Percentiles rank a stretch among this genome's conserved stretches.
phyloP scores from a whole-genome alignment of 257 asterid species.

The Primulina tabacum region DNA sequence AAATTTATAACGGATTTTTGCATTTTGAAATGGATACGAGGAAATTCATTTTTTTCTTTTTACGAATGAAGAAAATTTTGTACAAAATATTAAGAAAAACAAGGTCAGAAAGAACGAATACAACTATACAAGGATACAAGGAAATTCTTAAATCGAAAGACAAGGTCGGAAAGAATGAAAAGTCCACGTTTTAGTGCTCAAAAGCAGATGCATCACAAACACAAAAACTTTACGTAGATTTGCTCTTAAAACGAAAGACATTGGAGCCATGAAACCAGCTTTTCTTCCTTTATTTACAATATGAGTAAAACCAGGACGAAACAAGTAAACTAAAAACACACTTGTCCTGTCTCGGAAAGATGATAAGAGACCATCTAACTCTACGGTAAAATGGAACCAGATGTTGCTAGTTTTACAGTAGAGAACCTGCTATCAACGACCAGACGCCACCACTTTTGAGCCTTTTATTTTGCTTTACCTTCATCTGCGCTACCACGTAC shows the following conservation, averaged over 20 bases:
- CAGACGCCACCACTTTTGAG: background rate
- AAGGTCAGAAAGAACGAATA: too few species aligned
- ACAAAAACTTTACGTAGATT: background rate
- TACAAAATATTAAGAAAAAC: too few species aligned
- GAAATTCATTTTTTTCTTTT: too few species aligned
- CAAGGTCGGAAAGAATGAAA: background rate
- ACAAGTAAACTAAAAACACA: background rate
- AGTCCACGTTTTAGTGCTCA: background rate
- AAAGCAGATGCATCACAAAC: background rate
- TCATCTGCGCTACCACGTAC: constrained; percentile 37
- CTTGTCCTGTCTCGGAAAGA: background rate
- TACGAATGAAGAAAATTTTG: too few species aligned
- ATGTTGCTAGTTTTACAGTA: background rate
- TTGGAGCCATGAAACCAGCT: background rate
- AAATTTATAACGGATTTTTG: too few species aligned
- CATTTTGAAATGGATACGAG: too few species aligned
- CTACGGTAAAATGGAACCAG: background rate
- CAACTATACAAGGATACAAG: background rate
- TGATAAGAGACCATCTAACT: background rate
- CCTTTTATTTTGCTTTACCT: constrained; percentile 47
- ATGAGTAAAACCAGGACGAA: background rate
- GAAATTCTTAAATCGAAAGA: too few species aligned
- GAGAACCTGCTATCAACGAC: background rate
- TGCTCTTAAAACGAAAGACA: background rate
- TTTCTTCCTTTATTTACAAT: background rate